Evolutionary conservation across 208 protist genomes (phyloP).

Genomic region (Trypanosoma congolense): DNA sequence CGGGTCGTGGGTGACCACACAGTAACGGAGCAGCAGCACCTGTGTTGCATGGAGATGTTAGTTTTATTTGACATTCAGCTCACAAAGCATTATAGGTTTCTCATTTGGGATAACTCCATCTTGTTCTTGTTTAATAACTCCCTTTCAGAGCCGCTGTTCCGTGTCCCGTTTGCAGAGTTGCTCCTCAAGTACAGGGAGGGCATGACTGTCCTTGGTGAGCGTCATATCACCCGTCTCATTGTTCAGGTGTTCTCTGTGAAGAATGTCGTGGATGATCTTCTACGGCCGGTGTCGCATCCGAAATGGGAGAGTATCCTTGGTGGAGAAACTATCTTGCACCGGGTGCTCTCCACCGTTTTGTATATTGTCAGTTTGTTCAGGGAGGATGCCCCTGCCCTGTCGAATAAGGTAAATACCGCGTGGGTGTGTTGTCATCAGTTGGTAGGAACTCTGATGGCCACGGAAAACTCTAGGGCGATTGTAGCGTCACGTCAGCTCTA

Average conservation of each 20-base stretch:
- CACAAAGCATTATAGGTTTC: background rate
- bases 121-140: conserved; percentile 19
- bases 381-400: background rate
- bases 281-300: conserved; percentile 22
- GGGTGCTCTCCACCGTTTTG: conserved; percentile 33
- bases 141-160: conserved; percentile 44
- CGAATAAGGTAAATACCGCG: background rate
- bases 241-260: conserved; percentile 72
- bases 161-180: conserved; percentile 43
- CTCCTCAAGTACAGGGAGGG: conserved; percentile 54
- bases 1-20: background rate
- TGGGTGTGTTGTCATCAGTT: conserved; percentile 1
- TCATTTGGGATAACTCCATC: conserved; percentile 16
- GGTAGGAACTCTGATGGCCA: background rate
- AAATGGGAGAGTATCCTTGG: conserved; percentile 23
- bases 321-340: conserved; percentile 50
- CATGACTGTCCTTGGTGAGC: conserved; percentile 18
- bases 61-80: conserved; percentile 14
- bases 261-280: conserved; percentile 35
- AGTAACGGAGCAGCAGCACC: background rate
- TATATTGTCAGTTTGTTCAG: conserved; percentile 25
- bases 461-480: conserved; percentile 10
- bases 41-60: conserved; percentile 16
- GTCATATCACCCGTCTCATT: conserved; percentile 17
- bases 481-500: conserved; percentile 15